Evolutionary conservation across 2,329 filamentous ascomycete genomes (phyloP).

Genomic region (Tolypocladium inflatum): DNA sequence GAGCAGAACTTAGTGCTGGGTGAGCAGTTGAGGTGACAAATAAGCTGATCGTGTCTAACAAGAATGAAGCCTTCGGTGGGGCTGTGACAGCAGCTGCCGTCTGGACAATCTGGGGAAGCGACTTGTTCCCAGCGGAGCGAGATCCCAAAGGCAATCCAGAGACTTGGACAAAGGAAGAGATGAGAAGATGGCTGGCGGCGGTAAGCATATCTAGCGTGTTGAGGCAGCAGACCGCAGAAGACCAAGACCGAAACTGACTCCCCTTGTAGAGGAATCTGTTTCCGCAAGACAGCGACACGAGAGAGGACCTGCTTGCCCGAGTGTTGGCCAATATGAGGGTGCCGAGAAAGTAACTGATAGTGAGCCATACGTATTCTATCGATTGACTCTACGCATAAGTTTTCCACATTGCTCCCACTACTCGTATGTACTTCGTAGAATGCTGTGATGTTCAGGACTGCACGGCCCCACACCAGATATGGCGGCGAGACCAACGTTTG

Average conservation of each 20-base stretch:
- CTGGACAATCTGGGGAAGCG: constrained; percentile 78
- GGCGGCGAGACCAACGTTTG: background rate
- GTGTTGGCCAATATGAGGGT: constrained; percentile 38
- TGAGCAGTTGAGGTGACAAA: constrained; percentile 22
- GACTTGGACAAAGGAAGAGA: constrained; percentile 69
- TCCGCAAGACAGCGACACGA: constrained; percentile 31
- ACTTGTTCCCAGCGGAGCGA: constrained; percentile 65
- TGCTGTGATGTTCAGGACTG: background rate
- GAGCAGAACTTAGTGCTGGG: constrained; percentile 59
- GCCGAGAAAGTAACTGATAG: constrained; percentile 13
- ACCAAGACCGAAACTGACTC: background rate
- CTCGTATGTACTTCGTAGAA: too few relatives aligned
- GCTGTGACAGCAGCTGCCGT: constrained; percentile 72
- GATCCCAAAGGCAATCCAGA: constrained; percentile 70
- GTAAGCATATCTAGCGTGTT: constrained; percentile 41
- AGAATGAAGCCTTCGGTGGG: constrained; percentile 59
- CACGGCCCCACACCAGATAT: background rate
- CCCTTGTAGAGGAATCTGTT: constrained; percentile 32
- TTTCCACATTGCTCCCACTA: background rate
- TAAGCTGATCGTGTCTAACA: background rate
- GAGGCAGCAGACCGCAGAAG: background rate
- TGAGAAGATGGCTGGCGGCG: constrained; percentile 69
- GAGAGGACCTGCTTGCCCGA: constrained; percentile 36
- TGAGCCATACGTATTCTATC: background rate
- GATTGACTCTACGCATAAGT: background rate